phyloP scores from a whole-genome alignment of 1,284 basidiomycete species.

The Ceratobasidium sp. region DNA sequence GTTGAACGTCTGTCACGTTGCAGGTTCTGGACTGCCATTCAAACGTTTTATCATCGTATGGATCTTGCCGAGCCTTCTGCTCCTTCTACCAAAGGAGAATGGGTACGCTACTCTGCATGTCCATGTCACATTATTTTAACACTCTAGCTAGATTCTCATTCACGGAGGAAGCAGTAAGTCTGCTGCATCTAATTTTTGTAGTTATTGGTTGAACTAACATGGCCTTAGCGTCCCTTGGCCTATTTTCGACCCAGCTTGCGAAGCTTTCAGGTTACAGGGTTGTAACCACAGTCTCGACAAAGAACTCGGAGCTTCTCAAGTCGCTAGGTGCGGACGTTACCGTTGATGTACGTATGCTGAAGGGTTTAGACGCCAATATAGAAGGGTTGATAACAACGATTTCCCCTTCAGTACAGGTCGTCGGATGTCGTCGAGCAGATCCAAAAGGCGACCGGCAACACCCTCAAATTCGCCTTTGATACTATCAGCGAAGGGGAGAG shows the following conservation, averaged over 20 bases:
- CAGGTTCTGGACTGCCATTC: slow-evolving; percentile 52
- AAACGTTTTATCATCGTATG: slow-evolving; percentile 53
- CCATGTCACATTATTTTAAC: background rate
- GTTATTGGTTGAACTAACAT: no score
- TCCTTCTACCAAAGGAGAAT: slow-evolving; percentile 9
- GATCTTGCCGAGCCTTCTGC: slow-evolving; percentile 49
- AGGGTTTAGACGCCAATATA: background rate
- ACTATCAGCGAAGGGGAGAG: slow-evolving; percentile 34
- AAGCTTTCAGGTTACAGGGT: slow-evolving; percentile 56
- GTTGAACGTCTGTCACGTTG: background rate
- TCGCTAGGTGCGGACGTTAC: slow-evolving; percentile 57
- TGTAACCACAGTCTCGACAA: slow-evolving; percentile 56
- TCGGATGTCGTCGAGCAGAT: slow-evolving; percentile 50
- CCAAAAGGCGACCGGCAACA: slow-evolving; percentile 51
- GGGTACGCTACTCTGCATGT: slow-evolving; percentile 1
- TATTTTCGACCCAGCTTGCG: slow-evolving; percentile 57
- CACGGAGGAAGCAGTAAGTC: slow-evolving; percentile 34
- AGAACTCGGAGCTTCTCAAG: slow-evolving; percentile 56
- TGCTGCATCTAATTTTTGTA: background rate
- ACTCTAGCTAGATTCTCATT: slow-evolving; percentile 18
- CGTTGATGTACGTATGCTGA: slow-evolving; percentile 50
- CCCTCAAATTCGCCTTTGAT: slow-evolving; percentile 48
- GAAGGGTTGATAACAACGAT: background rate
- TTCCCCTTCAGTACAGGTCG: slow-evolving; percentile 9
- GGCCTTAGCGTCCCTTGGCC: slow-evolving; percentile 52